Evolutionary conservation across 306 rosid species (phyloP), one percentile per base, ranked within the genome.

Genomic region (Vigna radiata): DNA sequence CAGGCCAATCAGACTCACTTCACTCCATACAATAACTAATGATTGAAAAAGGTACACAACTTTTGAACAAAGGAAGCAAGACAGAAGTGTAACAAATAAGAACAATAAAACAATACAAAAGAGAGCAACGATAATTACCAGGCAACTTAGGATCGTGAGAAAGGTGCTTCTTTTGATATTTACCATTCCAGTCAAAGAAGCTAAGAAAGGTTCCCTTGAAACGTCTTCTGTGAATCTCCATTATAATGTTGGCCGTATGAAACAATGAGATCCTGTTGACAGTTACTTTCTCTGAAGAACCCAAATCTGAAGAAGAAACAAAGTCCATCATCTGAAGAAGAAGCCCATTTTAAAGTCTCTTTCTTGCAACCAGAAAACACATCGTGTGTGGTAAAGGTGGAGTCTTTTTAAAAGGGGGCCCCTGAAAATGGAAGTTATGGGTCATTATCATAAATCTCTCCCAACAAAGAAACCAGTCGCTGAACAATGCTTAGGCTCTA

Each of bases 131-230:
- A 68, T 7, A 15, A 14, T 56, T 82, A 90, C 96, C 96, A 17
- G 88, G 81, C 73, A 88, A 80, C 68, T 76, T 84, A 10, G 85
- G 77, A 47, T 29, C 78, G 66, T 76, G 71, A 11, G 53, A 46
- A 65, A 89, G 77, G 48, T 85, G 85, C 89, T 88, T 92, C 88
- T 86, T 92, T 71, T 86, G 82, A 76, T 96, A 87, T 85, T 86
- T 90, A 2, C 89, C 90, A 85, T 90, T 89, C 96, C 97, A 86
- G 77, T 89, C 89, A 89, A 90, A 90, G 78, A 92, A 85, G 82
- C 83, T 86, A 63, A 90, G 87, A 83, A 90, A 89, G 67, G 92
- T 89, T 73, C 93, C 96, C 83, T 79, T 89, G 9, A 93, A 87
- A 72, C 94, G 91, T 75, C 67, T 90, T 70, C 86, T 90, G 84